These are phyloP conservation scores for Lactuca sativa DNA, from an alignment of 129 eudicot species.

Conservation along the genomic window DNA sequence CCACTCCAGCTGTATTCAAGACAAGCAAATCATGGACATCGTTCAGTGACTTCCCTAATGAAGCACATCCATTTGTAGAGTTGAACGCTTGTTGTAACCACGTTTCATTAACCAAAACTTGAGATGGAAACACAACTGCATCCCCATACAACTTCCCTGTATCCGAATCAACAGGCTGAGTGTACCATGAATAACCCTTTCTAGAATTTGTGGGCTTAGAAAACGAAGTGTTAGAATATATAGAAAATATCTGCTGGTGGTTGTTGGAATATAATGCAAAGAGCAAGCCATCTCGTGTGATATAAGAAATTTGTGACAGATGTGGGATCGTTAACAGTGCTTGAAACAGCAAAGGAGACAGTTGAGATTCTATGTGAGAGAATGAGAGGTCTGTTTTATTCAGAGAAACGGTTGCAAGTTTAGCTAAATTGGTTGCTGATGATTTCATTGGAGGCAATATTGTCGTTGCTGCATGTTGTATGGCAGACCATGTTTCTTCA, in stretches of 20 bases:
- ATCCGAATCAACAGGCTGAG: conserved; percentile 41
- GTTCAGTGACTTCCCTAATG: conserved; percentile 27
- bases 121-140: conserved; percentile 24
- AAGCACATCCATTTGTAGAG: conserved; percentile 33
- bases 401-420: conserved; percentile 19
- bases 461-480: conserved; percentile 32
- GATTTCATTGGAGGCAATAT: conserved; percentile 40
- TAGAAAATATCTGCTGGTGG: conserved; percentile 28
- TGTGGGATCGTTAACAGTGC: conserved; percentile 52
- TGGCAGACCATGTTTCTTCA: conserved; percentile 30
- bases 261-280: conserved; percentile 37
- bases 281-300: conserved; percentile 50
- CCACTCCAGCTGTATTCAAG: conserved; percentile 36
- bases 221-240: conserved; percentile 54
- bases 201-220: neutral
- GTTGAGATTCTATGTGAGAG: conserved; percentile 38
- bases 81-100: conserved; percentile 51
- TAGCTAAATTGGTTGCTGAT: conserved; percentile 42
- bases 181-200: conserved; percentile 32
- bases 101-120: conserved; percentile 20
- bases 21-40: conserved; percentile 21
- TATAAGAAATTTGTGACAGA: conserved; percentile 51
- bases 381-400: conserved; percentile 16
- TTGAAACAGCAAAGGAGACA: conserved; percentile 59
- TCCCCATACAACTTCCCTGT: conserved; percentile 52